These are phyloP conservation scores for Rhododendron kiyosumense DNA, from an alignment of 148 eudicot genomes.

Conservation along the genomic window DNA sequence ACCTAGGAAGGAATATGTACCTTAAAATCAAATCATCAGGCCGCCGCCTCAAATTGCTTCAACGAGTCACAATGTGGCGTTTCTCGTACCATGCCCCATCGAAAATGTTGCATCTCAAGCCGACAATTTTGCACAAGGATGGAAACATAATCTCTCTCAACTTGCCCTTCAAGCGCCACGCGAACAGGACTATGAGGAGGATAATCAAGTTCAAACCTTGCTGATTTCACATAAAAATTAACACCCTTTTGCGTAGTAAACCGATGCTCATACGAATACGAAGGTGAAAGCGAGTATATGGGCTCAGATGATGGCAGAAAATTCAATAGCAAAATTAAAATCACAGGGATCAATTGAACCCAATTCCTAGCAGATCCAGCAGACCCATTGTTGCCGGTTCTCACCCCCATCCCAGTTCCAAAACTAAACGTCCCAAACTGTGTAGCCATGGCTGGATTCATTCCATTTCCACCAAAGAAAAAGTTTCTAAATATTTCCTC, in stretches of 20 bases:
- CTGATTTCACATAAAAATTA: constrained; percentile 38
- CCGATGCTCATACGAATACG: constrained; percentile 26
- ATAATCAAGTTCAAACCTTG: constrained; percentile 37
- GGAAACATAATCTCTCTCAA: constrained; percentile 38
- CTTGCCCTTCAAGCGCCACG: constrained; percentile 22
- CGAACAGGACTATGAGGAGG: constrained; percentile 33
- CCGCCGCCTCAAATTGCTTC: constrained; percentile 24
- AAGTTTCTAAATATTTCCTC: constrained; percentile 62
- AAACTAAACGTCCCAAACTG: constrained; percentile 43
- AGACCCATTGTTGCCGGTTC: constrained; percentile 33
- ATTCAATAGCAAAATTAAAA: constrained; percentile 42
- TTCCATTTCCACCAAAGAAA: constrained; percentile 61
- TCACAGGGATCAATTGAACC: constrained; percentile 42
- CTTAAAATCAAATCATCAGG: constrained; percentile 21
- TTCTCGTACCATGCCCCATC: constrained; percentile 41
- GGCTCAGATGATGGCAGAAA: constrained; percentile 49
- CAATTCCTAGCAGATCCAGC: constrained; percentile 27
- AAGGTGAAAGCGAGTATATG: constrained; percentile 25
- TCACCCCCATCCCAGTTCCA: constrained; percentile 38
- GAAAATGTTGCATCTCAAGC: constrained; percentile 37
- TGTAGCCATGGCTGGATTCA: constrained; percentile 35
- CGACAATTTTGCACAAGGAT: constrained; percentile 38
- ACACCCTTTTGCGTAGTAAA: constrained; percentile 42
- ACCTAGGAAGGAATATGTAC: neutral
- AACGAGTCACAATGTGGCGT: constrained; percentile 46